A percentile compares a stretch with the other conserved stretches of the same genome.
Evolutionary conservation across 2,329 filamentous ascomycete species (phyloP).

Genomic region (Talaromyces sp.): DNA sequence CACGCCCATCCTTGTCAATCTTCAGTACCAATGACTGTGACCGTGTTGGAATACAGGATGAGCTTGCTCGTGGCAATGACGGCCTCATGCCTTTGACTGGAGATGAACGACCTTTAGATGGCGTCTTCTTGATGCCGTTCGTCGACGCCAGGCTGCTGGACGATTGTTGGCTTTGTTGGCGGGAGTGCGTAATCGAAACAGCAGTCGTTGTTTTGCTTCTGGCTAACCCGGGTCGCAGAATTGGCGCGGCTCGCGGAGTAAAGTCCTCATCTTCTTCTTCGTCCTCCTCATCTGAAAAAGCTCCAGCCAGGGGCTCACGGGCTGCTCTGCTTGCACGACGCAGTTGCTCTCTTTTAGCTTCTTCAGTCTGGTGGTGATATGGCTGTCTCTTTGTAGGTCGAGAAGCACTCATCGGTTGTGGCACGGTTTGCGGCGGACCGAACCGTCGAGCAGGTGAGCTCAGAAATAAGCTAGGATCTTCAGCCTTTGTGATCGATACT

Average conservation of each 20-base stretch:
- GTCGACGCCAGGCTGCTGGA: conserved; percentile 30
- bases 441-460: conserved; percentile 47
- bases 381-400: conserved; percentile 31
- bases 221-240: conserved; percentile 31
- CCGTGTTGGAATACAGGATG: conserved; percentile 28
- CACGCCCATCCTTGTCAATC: conserved; percentile 46
- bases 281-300: conserved; percentile 25
- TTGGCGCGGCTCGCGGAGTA: conserved; percentile 29
- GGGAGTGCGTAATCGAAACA: conserved; percentile 24
- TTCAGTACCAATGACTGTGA: conserved; percentile 42
- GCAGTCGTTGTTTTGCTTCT: conserved; percentile 40
- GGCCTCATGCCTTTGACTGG: conserved; percentile 36
- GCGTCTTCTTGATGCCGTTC: conserved; percentile 37
- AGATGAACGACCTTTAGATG: conserved; percentile 40
- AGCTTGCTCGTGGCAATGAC: conserved; percentile 29
- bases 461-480: conserved; percentile 45
- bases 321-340: conserved; percentile 30
- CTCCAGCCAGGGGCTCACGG: conserved; percentile 22
- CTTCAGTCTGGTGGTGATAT: conserved; percentile 47
- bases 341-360: conserved; percentile 42
- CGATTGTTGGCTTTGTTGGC: conserved; percentile 26
- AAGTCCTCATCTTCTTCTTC: conserved; percentile 33
- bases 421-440: conserved; percentile 33
- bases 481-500: conserved; percentile 32
- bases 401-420: conserved; percentile 17